These are phyloP conservation scores for Ogataea hybrid DNA, from an alignment of 1,139 yeast species.

Conservation along the genomic window DNA sequence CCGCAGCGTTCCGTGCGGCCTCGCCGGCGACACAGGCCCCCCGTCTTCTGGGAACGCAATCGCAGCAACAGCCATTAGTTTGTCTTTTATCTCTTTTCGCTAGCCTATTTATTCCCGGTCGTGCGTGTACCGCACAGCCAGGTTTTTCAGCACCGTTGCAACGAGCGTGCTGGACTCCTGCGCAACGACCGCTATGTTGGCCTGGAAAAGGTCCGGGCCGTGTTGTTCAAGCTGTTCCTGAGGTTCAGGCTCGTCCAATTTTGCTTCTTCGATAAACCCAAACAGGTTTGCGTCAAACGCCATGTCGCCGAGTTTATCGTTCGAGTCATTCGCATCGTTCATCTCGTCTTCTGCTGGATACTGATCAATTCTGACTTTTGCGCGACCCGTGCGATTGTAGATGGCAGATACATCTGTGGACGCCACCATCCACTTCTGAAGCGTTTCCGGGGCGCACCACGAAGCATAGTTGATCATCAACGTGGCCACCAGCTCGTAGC, in stretches of 20 bases:
- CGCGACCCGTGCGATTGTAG: slow-evolving; percentile 18
- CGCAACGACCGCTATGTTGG: slow-evolving; percentile 7
- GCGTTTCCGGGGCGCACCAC: slow-evolving; percentile 15
- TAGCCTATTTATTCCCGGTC: slow-evolving; percentile 2
- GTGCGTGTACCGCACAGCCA: slow-evolving; percentile 15
- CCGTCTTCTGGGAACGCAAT: slow-evolving; percentile 33
- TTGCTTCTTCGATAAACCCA: slow-evolving; percentile 30
- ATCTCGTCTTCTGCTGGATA: slow-evolving; percentile 4
- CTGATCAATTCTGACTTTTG: slow-evolving; percentile 10
- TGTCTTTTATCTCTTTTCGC: not conserved
- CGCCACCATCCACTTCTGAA: slow-evolving; percentile 14
- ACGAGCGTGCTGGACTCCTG: slow-evolving; percentile 3
- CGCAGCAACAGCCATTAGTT: slow-evolving; percentile 18
- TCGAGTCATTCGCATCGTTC: not conserved
- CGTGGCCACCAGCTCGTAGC: slow-evolving; percentile 21
- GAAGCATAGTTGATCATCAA: slow-evolving; percentile 21
- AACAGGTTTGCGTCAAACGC: slow-evolving; percentile 28
- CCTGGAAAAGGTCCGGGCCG: slow-evolving; percentile 4
- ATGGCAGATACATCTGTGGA: slow-evolving; percentile 11
- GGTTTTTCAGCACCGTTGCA: slow-evolving; percentile 15
- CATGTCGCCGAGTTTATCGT: slow-evolving; percentile 17
- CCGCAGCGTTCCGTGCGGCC: slow-evolving; percentile 27
- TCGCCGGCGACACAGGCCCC: slow-evolving; percentile 3
- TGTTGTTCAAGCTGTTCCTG: slow-evolving; percentile 7
- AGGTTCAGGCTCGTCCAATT: slow-evolving; percentile 16